Evolutionary conservation across 768 basidiomycete genomes (phyloP).

Genomic region (Boletales sp.): DNA sequence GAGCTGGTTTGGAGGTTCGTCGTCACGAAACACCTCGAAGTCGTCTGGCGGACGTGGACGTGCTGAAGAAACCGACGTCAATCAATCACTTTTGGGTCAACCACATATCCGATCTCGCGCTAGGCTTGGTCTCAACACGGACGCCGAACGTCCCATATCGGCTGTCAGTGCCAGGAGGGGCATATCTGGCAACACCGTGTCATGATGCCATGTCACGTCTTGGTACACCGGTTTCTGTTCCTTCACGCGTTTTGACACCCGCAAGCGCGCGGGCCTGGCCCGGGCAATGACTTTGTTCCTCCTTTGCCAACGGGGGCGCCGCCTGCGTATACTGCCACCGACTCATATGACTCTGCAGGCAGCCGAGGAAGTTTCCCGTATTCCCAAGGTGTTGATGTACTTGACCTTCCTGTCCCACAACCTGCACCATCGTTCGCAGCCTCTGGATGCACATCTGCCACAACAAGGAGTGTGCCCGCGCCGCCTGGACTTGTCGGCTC

Average conservation of each 20-base stretch:
- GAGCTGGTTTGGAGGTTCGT: conserved; percentile 54
- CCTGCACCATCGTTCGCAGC: conserved; percentile 50
- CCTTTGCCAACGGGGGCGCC: conserved; percentile 25
- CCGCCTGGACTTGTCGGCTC: conserved; percentile 39
- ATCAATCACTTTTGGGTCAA: conserved; percentile 34
- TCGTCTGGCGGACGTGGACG: conserved; percentile 23
- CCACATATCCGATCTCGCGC: conserved; percentile 23
- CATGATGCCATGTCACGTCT: conserved; percentile 56
- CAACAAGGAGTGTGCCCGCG: conserved; percentile 9
- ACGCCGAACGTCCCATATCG: conserved; percentile 54
- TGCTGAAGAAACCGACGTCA: conserved; percentile 47
- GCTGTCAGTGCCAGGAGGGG: conserved; percentile 53
- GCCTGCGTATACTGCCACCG: conserved; percentile 28
- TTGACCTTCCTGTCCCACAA: conserved; percentile 57
- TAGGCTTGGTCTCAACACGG: conserved; percentile 36
- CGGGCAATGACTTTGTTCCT: conserved; percentile 6
- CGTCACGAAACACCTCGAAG: conserved; percentile 29
- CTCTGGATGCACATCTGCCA: conserved; percentile 31
- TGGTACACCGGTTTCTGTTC: conserved; percentile 38
- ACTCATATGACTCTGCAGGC: conserved; percentile 28
- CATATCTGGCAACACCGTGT: conserved; percentile 48
- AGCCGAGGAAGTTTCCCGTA: conserved; percentile 23
- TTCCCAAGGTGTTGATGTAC: conserved; percentile 39
- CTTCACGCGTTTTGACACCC: conserved; percentile 48
- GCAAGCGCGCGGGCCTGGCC: conserved; percentile 23